phyloP scores from a whole-genome alignment of 352 stramenopile species.

The Globisporangium cylindrosporum region DNA sequence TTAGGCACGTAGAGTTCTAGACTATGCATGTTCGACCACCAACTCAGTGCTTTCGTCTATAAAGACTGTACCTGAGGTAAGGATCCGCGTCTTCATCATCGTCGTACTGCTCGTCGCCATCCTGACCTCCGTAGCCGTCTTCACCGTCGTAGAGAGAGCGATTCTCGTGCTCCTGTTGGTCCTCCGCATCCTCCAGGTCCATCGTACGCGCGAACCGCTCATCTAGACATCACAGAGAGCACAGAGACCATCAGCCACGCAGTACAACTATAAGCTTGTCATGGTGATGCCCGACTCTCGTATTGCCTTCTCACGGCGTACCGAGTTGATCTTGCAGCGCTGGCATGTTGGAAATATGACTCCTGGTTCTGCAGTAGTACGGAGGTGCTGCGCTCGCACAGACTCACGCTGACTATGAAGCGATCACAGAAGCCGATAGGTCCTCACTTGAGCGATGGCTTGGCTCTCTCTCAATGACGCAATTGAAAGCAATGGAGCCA shows the following conservation, averaged over 20 bases:
- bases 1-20: neutral
- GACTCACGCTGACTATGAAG: neutral
- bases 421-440: neutral
- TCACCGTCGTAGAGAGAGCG: slow-evolving; percentile 17
- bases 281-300: neutral
- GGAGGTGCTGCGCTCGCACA: neutral
- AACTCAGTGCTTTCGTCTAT: neutral
- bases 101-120: slow-evolving; percentile 9
- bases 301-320: slow-evolving; percentile 1
- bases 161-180: slow-evolving; percentile 29
- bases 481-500: neutral
- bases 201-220: slow-evolving; percentile 37
- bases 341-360: slow-evolving; percentile 23
- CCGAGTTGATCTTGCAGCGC: slow-evolving; percentile 42
- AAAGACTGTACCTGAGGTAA: slow-evolving; percentile 9
- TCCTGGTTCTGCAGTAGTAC: neutral
- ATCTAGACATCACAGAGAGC: slow-evolving; percentile 25
- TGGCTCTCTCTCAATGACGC: neutral
- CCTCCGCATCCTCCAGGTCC: slow-evolving; percentile 25
- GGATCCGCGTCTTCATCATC: slow-evolving; percentile 5
- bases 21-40: neutral
- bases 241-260: neutral
- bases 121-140: slow-evolving; percentile 10
- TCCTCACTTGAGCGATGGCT: neutral
- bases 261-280: neutral